Conservation (phyloP, 331 rosid species). For the Pyrus hybrid region DNA sequence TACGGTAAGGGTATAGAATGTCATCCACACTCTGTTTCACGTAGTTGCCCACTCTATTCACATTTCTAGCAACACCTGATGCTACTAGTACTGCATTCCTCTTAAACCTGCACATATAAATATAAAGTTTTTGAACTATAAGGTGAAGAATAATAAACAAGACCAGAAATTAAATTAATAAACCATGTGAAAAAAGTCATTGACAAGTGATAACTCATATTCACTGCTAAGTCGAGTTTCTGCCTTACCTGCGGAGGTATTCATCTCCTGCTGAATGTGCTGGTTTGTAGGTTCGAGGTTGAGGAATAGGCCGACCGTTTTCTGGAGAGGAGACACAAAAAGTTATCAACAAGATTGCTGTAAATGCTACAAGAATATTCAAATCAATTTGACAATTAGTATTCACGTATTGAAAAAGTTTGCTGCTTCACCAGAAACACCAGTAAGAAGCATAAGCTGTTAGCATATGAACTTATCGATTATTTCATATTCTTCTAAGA, state of each 20-base stretch:
- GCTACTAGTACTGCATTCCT: conserved; percentile 78
- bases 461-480: background rate
- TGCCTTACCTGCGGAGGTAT: conserved; percentile 67
- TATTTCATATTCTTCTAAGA: background rate
- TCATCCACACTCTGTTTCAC: conserved; percentile 59
- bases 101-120: conserved; percentile 47
- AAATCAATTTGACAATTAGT: background rate
- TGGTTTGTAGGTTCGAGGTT: conserved; percentile 44
- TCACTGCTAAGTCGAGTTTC: background rate
- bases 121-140: background rate
- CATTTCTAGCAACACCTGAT: conserved; percentile 62
- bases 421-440: background rate
- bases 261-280: conserved; percentile 40
- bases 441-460: background rate
- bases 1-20: conserved; percentile 57
- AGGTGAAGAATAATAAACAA: background rate
- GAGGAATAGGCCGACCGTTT: conserved; percentile 35
- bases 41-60: conserved; percentile 61
- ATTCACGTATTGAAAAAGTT: background rate
- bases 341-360: background rate
- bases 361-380: background rate
- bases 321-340: conserved; percentile 21
- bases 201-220: background rate
- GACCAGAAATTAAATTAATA: background rate
- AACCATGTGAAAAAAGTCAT: background rate